Evolutionary conservation across 1,139 yeast genomes (phyloP), one percentile per base, ranked within the genome.

Genomic region (Pichia sp.): DNA sequence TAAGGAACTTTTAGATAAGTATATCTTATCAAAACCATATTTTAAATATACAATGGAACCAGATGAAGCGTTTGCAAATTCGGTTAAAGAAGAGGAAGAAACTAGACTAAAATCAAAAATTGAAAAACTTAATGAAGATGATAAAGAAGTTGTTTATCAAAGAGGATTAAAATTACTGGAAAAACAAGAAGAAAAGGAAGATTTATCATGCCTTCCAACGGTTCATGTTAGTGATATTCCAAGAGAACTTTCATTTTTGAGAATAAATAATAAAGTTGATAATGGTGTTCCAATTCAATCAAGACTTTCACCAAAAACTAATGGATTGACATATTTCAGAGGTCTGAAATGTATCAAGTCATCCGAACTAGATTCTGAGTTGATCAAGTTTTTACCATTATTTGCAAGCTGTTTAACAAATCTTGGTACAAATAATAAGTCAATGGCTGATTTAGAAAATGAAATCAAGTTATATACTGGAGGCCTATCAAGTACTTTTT

Each of bases 391-490:
- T 60, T 69, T 95, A 57, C 88, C 96, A 0, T 68, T 95, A 46
- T 93, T 87, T 69, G 74, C 86, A 13, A 85, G 84, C 29, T 87
- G 96, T 50, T 74, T 91, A 58, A 86, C 95, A 4, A 88, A 85
- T 63, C 75, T 93, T 57, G 99, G 99, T 18, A 91, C 99, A 0
- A 65, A 71, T 5, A 65, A 70, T 9, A 82, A 84, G 53, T 68
- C 85, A 1, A 87, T 88, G 77, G 87, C 90, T 22, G 86, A 83
- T 45, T 77, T 93, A 56, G 99, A 93, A 66, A 90, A 93, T 56
- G 81, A 82, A 51, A 90, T 95, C 58, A 88, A 85, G 63, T 74
- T 84, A 49, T 75, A 78, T 55, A 90, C 99, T 0, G 99, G 99
- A 27, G 97, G 98, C 0, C 69, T 93, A 22, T 71, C 80, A 2